Evolutionary conservation across 2,329 filamentous ascomycete genomes (phyloP), one percentile per base, ranked within the genome.

Genomic region (Pestalotiopsis sp.): DNA sequence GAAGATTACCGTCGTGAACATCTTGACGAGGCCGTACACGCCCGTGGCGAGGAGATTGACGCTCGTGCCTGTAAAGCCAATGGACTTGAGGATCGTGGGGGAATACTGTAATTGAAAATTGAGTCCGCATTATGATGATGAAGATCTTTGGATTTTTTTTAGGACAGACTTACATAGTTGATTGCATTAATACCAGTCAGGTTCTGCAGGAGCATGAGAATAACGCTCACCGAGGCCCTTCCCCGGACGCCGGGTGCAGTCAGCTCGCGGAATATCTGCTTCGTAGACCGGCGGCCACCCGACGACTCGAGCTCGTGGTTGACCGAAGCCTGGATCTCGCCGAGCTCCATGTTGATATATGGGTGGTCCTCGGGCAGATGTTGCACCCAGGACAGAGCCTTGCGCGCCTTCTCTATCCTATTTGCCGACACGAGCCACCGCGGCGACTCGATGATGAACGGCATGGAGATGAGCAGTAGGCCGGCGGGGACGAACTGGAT

Each of bases 11-110:
- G 92, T 93, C 49, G 91, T 79, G 0, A 85, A 79, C 0, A 91
- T 93, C 83, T 93, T 93, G 76, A 94, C 90, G 1, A 93, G 89
- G 64, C 92, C 92, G 73, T 93, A 94, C 70, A 94, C 89, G 31
- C 92, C 92, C 0, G 92, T 94, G 0, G 91, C 92, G 38, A 86
- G 77, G 70, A 86, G 82, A 49, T 80, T 76, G 0, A 80, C 81
- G 73, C 81, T 83, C 61, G 82, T 83, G 11, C 83, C 84, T 2
- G 78, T 80, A 65, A 85, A 80, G 4, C 84, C 84, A 63, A 86
- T 80, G 57, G 80, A 82, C 70, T 82, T 86, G 83, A 93, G 93
- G 12, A 93, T 87, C 0, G 88, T 91, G 0, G 91, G 91, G 1
- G 83, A 86, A 79, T 92, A 93, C 13, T 52, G 17, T 11, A 9